Percentiles rank a stretch among this genome's conserved stretches.
These are phyloP conservation scores for Globisporangium middletonii DNA, from an alignment of 352 stramenopile species.

Conservation along the genomic window DNA sequence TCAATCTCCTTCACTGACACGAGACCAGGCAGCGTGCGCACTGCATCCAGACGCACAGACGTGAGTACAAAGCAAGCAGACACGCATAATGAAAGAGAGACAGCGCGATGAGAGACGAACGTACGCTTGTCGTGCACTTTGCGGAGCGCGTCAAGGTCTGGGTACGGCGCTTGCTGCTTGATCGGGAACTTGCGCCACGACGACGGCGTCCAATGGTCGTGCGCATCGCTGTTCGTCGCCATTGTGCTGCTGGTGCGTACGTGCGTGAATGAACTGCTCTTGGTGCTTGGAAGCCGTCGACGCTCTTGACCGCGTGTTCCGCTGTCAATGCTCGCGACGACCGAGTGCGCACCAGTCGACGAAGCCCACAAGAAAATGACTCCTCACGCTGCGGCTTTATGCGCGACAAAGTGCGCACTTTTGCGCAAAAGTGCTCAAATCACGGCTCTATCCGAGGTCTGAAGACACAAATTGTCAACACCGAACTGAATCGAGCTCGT, in stretches of 20 bases:
- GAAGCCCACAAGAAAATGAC: too few relatives aligned
- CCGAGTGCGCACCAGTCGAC: too few relatives aligned
- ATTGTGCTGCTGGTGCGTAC: not conserved
- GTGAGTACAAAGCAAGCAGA: not conserved
- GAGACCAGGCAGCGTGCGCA: conserved; percentile 82
- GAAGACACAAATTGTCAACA: too few relatives aligned
- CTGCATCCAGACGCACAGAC: conserved; percentile 20
- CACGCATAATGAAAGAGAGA: not conserved
- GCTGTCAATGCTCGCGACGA: not conserved
- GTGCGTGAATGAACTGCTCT: not conserved
- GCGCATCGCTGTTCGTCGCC: conserved; percentile 1
- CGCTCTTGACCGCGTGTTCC: conserved; percentile 13
- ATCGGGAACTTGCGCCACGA: conserved; percentile 75
- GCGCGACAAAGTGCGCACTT: too few relatives aligned
- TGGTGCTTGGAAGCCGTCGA: not conserved
- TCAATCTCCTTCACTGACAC: conserved; percentile 97
- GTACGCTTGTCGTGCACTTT: conserved; percentile 65
- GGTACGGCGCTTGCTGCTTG: conserved; percentile 82
- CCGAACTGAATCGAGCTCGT: too few relatives aligned
- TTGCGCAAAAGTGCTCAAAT: too few relatives aligned
- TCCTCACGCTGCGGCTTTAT: too few relatives aligned
- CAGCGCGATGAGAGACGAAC: conserved; percentile 1
- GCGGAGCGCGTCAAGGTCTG: conserved; percentile 62
- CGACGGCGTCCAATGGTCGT: conserved; percentile 44
- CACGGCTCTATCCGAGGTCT: too few relatives aligned